phyloP scores from a whole-genome alignment of 73 alveolate genomes.

The Paramecium biaurelia region DNA sequence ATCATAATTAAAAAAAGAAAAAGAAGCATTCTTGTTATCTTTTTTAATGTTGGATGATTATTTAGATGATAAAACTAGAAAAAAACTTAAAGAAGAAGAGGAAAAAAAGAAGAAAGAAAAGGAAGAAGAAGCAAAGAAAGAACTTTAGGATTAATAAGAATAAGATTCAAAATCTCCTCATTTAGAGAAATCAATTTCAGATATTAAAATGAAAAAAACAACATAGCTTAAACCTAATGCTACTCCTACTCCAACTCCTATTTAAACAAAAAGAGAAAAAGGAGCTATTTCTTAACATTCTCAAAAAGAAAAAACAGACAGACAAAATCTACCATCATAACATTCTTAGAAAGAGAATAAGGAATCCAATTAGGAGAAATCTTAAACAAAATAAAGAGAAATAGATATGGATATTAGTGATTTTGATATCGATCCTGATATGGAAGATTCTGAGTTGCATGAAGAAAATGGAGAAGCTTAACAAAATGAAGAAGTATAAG shows the following conservation, averaged over 20 bases:
- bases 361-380: background rate
- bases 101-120: constrained; percentile 2
- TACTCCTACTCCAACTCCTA: background rate
- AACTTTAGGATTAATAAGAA: background rate
- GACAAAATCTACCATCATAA: background rate
- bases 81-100: background rate
- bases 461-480: background rate
- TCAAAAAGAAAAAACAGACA: background rate
- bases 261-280: background rate
- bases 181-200: background rate
- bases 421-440: background rate
- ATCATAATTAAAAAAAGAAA: constrained; percentile 7
- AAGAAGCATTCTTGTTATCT: background rate
- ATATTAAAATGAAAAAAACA: background rate
- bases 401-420: background rate
- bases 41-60: background rate
- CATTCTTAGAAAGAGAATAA: background rate
- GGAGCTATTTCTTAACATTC: background rate
- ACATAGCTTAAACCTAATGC: background rate
- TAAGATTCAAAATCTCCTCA: background rate
- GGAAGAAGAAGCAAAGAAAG: background rate
- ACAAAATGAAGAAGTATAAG: background rate
- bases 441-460: background rate
- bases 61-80: background rate
- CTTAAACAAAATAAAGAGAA: background rate